Evolutionary conservation across 441 rosid genomes (phyloP), one percentile per base, ranked within the genome.

Genomic region (Kokia cookei): DNA sequence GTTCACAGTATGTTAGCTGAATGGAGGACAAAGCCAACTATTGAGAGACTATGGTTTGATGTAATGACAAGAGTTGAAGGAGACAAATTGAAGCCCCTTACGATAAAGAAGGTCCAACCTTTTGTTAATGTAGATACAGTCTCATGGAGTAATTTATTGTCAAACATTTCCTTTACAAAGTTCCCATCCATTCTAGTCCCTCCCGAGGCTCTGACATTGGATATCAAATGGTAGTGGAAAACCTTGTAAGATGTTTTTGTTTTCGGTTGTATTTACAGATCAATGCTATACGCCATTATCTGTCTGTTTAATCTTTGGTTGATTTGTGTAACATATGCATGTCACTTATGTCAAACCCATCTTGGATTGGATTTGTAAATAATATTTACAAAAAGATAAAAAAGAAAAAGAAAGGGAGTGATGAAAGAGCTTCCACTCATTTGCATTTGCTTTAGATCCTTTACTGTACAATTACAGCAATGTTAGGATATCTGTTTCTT

Each of bases 121-220:
- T 89, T 89, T 76, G 53, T 74, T n/a, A 78, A 48, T 72, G 88
- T 81, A 59, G 93, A 93, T 80, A 81, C 96, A 19, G 80, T 70
- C 13, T 86, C 91, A 29, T 89, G 91, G 96, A 88, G 94, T 77
- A 87, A 79, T 82, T 73, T 91, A 24, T 83, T 89, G 89, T 86
- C 80, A 13, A 92, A 92, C 48, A 81, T 90, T 71, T 91, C 96
- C 32, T 93, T 91, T 72, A 93, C 96, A 0, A 84, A 88, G 90
- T 89, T 90, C 78, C 87, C 94, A 19, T 87, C 93, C 12, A 73
- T 89, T 54, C 89, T 93, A 53, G 89, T 83, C 71, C 96, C 93
- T 77, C 84, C 90, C 8, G 96, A 93, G 80, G 87, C 96, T 55
- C 81, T 93, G 73, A 93, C 96, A 32, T 85, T 93, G 75, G 96